These are phyloP conservation scores for Phytophthora brassicae DNA, from an alignment of 352 stramenopile genomes.

Conservation along the genomic window DNA sequence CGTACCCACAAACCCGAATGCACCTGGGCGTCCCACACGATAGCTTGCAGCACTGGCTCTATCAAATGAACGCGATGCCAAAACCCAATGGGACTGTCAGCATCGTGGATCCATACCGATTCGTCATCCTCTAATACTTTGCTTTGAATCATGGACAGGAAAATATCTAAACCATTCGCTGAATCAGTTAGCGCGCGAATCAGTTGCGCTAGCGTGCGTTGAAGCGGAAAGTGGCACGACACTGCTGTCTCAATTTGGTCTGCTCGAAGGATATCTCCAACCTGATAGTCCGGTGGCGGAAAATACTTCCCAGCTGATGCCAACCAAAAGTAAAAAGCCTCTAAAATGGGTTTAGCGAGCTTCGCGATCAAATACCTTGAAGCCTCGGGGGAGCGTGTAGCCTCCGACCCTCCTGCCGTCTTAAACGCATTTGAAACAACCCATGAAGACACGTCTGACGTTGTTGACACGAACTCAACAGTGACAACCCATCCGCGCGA, in stretches of 20 bases:
- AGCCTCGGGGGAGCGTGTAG: conserved; percentile 22
- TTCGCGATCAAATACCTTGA: conserved; percentile 46
- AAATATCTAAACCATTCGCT: conserved; percentile 50
- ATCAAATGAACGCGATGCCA: conserved; percentile 84
- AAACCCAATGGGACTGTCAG: conserved; percentile 63
- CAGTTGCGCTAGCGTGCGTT: conserved; percentile 74
- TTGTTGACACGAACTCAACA: conserved; percentile 84
- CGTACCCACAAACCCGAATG: conserved; percentile 84
- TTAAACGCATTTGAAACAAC: conserved; percentile 84
- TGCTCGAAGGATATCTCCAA: conserved; percentile 51
- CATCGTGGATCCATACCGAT: conserved; percentile 63
- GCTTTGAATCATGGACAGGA: conserved; percentile 54
- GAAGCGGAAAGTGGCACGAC: conserved; percentile 81
- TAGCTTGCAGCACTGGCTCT: conserved; percentile 73
- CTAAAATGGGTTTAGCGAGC: conserved; percentile 66
- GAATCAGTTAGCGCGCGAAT: conserved; percentile 72
- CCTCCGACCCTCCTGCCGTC: conserved; percentile 25
- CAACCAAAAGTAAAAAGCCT: conserved; percentile 84
- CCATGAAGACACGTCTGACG: conserved; percentile 78
- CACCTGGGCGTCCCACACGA: conserved; percentile 88
- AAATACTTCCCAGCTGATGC: conserved; percentile 78
- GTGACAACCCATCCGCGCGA: conserved; percentile 81
- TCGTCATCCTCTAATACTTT: conserved; percentile 23
- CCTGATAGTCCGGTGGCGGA: conserved; percentile 54
- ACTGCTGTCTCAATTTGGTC: conserved; percentile 67